Evolutionary conservation across 257 asterid species (phyloP).

Genomic region (Forsythia suspensa): DNA sequence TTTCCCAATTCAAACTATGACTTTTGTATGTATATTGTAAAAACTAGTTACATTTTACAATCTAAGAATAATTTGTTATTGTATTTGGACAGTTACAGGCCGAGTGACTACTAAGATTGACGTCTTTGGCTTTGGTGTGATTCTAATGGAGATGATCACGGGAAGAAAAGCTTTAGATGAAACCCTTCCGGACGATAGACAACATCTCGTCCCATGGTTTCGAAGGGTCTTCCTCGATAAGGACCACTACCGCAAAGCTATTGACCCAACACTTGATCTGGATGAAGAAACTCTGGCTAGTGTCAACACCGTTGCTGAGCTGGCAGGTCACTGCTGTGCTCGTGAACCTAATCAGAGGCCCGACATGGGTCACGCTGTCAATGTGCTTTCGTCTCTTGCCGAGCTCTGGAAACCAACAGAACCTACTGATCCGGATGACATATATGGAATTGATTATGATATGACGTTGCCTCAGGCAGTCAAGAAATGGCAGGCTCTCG

Average conservation of each 20-base stretch:
- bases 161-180: constrained; percentile 74
- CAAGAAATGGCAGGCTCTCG: constrained; percentile 88
- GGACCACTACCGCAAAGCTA: constrained; percentile 47
- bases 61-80: constrained; percentile 2
- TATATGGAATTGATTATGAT: constrained; percentile 69
- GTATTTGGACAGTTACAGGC: constrained; percentile 59
- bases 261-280: constrained; percentile 60
- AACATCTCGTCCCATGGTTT: constrained; percentile 83
- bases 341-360: constrained; percentile 84
- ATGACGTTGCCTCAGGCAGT: constrained; percentile 81
- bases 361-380: constrained; percentile 81
- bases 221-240: constrained; percentile 61
- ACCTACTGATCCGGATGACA: constrained; percentile 65
- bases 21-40: neutral
- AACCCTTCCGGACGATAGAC: constrained; percentile 56
- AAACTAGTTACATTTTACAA: neutral
- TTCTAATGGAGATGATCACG: constrained; percentile 79
- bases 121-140: constrained; percentile 78
- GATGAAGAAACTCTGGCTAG: constrained; percentile 63
- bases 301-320: constrained; percentile 63
- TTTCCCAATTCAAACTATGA: neutral
- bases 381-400: constrained; percentile 70
- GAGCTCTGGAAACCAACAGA: constrained; percentile 88
- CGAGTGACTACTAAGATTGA: constrained; percentile 84
- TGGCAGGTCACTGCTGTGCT: constrained; percentile 82